phyloP scores from a whole-genome alignment of 306 rosid species.

The Astragalus glycyphyllos region DNA sequence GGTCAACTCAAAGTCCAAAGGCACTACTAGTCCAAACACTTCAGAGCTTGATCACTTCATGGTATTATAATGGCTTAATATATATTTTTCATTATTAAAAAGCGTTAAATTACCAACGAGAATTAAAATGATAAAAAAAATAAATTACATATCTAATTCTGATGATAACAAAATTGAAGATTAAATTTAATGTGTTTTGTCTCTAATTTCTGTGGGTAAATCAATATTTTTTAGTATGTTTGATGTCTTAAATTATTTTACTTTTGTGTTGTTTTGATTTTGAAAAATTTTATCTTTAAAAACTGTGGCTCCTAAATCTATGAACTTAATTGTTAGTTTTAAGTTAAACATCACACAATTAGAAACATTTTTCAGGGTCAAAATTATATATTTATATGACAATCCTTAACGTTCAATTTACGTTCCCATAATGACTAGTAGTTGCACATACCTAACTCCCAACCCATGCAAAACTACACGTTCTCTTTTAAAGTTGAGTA shows the following conservation, averaged over 20 bases:
- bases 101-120: too few relatives aligned
- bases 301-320: too few relatives aligned
- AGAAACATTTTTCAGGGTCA: not conserved
- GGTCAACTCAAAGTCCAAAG: constrained; percentile 34
- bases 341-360: not conserved
- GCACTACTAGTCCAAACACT: constrained; percentile 15
- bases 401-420: constrained; percentile 7
- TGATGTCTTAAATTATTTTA: not conserved
- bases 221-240: too few relatives aligned
- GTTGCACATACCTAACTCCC: not conserved
- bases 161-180: too few relatives aligned
- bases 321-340: too few relatives aligned
- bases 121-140: too few relatives aligned
- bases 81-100: too few relatives aligned
- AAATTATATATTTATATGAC: not conserved
- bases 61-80: constrained; percentile 28
- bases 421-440: not conserved
- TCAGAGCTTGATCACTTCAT: constrained; percentile 57
- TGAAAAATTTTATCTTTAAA: too few relatives aligned
- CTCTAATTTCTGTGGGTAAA: too few relatives aligned
- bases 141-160: too few relatives aligned
- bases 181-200: too few relatives aligned
- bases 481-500: not conserved
- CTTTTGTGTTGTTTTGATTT: not conserved
- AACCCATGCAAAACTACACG: constrained; percentile 2